Base-by-base conservation (phyloP, 176 grass and related monocot genomes). In the Aegilops umbellulata region DNA sequence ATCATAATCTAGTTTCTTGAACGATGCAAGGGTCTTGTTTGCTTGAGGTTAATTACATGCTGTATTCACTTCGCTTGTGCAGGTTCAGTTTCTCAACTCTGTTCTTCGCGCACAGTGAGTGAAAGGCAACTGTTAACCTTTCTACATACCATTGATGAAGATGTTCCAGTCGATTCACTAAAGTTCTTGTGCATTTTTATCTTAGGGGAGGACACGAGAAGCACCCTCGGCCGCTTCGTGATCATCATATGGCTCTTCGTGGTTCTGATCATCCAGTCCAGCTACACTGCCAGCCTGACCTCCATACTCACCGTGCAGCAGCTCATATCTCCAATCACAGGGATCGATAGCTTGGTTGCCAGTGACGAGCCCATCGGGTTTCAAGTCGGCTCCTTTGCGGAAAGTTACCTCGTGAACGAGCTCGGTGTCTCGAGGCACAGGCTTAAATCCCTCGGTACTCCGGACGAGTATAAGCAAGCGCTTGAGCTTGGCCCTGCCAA, bases 51-150 rank as follows among this genome's bases (percentile, higher is more conserved):
- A 38, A 53, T 80, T 20, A 68, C 75, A 70, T 84, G 67, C 1
- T 81, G 14, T 80, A 13, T 44, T 76, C 60, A 74, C 26, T 77
- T 84, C 80, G 53, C 69, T 87, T 70, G 65, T 88, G 67, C 88
- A 97, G 95, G 95, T 97, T 97, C 88, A 92, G 95, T 80, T 94
- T 97, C 84, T 97, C 90, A 39, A 97, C 95, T 83, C 87, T 97
- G 44, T 97, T 97, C 83, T 97, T 97, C 24, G 82, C 95, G 47
- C 95, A 97, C 69, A 91, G 95, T 97, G 86, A 97, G 92, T 92
- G 70, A 77, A 89, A 62, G 30, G 6, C 76, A 80, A 69, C 31
- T 53, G 7, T 69, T 76, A 32, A 76, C 69, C 69, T 77, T 65
- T 78, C 14, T 47, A 29, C 35, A 23, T 4, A 39, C 7, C 55